Conservation (phyloP, 305 asterid species). For the Lippia alba region DNA sequence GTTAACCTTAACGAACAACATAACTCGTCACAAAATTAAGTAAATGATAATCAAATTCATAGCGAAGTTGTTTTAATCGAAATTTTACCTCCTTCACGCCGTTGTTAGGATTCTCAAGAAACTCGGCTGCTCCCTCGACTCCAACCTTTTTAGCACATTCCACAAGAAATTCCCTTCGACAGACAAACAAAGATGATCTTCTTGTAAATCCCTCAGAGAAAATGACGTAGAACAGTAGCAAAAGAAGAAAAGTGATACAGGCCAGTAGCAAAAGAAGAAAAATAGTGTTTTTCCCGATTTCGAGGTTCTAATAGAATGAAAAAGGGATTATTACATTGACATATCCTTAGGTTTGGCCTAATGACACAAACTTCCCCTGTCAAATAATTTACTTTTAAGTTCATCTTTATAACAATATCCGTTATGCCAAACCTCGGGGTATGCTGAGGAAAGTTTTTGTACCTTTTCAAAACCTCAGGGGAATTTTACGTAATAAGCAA, state of each 20-base stretch:
- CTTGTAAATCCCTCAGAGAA: not conserved
- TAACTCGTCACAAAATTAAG: not conserved
- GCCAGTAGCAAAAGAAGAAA: not conserved
- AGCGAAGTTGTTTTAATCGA: too few species aligned
- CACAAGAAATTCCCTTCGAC: constrained; percentile 65
- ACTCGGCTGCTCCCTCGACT: constrained; percentile 89
- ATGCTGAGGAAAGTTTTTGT: too few species aligned
- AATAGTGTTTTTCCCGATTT: too few species aligned
- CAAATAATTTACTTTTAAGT: too few species aligned
- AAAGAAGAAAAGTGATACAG: too few species aligned
- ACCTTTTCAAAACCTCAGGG: too few species aligned
- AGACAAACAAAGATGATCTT: constrained; percentile 2
- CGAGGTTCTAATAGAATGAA: not conserved
- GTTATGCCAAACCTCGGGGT: too few species aligned
- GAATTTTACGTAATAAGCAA: too few species aligned
- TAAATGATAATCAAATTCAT: not conserved
- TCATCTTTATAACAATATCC: too few species aligned
- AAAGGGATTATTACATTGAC: not conserved
- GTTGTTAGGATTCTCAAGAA: constrained; percentile 81
- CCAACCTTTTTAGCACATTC: constrained; percentile 84
- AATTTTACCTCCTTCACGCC: constrained; percentile 82
- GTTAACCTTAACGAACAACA: constrained; percentile 45
- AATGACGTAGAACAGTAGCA: not conserved
- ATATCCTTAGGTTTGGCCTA: too few species aligned
- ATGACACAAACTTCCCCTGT: too few species aligned